A percentile compares a stretch with the other conserved stretches of the same genome.
These are phyloP conservation scores for Fusarium sp. DNA, from an alignment of 2,329 filamentous ascomycete genomes.

Conservation along the genomic window DNA sequence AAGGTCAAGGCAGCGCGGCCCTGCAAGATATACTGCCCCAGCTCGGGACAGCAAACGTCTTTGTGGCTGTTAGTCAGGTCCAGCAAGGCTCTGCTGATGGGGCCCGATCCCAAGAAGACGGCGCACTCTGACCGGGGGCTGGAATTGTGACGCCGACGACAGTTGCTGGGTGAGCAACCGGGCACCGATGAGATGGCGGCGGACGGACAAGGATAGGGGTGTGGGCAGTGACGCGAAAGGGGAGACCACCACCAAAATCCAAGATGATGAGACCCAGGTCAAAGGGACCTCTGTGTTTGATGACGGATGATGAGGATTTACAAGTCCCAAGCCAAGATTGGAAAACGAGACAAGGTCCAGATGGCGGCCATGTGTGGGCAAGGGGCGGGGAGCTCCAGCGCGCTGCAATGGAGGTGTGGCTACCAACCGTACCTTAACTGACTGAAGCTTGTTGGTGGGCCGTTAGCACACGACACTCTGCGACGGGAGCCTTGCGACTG, in stretches of 20 bases:
- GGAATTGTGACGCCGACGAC: constrained; percentile 17
- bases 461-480: constrained; percentile 35
- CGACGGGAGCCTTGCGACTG: constrained; percentile 23
- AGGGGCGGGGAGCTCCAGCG: constrained; percentile 26
- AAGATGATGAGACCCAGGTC: constrained; percentile 7
- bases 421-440: constrained; percentile 24
- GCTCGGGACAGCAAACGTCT: constrained; percentile 17
- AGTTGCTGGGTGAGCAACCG: constrained; percentile 11
- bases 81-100: constrained; percentile 24
- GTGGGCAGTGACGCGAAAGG: constrained; percentile 14
- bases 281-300: constrained; percentile 20
- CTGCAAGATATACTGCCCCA: constrained; percentile 45
- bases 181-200: constrained; percentile 29
- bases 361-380: constrained; percentile 38
- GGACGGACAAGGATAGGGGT: constrained; percentile 12
- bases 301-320: constrained; percentile 23
- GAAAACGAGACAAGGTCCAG: constrained; percentile 29
- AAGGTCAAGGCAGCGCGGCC: constrained; percentile 39
- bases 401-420: constrained; percentile 26
- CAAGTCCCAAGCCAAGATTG: constrained; percentile 26
- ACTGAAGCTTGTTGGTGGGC: constrained; percentile 28
- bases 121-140: constrained; percentile 29
- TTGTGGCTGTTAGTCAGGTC: constrained; percentile 35
- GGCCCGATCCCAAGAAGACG: constrained; percentile 34
- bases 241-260: constrained; percentile 8